phyloP scores from a whole-genome alignment of 805 yeast species.

The Candida glaebosa region DNA sequence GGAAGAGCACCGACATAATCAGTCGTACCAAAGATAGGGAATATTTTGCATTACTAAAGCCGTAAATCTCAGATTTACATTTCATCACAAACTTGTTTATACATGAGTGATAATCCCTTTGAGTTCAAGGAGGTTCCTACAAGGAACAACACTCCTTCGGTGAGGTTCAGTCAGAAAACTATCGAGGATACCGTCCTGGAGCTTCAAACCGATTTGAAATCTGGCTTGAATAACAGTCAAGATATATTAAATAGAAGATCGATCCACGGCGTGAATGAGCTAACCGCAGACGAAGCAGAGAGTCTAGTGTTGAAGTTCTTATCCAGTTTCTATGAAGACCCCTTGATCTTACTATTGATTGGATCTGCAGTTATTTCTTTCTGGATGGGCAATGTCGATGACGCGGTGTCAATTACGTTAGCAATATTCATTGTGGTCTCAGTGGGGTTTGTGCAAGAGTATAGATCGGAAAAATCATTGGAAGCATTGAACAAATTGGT shows the following conservation, averaged over 20 bases:
- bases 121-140: slow-evolving; percentile 19
- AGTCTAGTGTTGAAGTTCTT: slow-evolving; percentile 67
- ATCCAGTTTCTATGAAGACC: slow-evolving; percentile 83
- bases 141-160: slow-evolving; percentile 51
- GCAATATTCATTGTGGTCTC: slow-evolving; percentile 92
- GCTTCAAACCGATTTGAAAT: slow-evolving; percentile 54
- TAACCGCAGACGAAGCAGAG: slow-evolving; percentile 75
- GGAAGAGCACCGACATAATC: no score
- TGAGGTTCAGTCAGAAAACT: slow-evolving; percentile 56
- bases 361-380: slow-evolving; percentile 88
- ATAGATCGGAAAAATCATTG: slow-evolving; percentile 88
- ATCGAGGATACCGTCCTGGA: slow-evolving; percentile 62
- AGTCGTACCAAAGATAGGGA: no score
- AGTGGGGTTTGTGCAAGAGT: slow-evolving; percentile 97
- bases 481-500: slow-evolving; percentile 91
- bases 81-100: no score
- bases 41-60: no score
- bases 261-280: slow-evolving; percentile 78
- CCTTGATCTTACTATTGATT: slow-evolving; percentile 79
- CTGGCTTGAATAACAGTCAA: slow-evolving; percentile 65
- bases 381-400: slow-evolving; percentile 94
- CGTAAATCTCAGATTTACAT: no score
- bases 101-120: slow-evolving; percentile 45
- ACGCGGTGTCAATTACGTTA: slow-evolving; percentile 87
- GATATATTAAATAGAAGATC: slow-evolving; percentile 72